Conservation (phyloP, 495 filamentous ascomycete species). For the Neurospora sp. region DNA sequence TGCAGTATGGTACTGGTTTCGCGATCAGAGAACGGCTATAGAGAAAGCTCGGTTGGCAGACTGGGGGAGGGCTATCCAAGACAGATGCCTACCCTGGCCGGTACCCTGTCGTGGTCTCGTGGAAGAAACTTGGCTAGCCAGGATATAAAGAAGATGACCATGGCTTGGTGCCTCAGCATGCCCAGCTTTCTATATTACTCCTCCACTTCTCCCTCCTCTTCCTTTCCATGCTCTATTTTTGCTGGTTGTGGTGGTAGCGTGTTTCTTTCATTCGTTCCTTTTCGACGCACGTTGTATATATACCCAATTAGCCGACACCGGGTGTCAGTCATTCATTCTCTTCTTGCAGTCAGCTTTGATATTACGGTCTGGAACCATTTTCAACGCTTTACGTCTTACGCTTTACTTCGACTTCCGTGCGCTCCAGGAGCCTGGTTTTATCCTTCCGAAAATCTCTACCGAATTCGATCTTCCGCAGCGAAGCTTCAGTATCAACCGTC, state of each 20-base stretch:
- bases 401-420: constrained; percentile 7
- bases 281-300: constrained; percentile 30
- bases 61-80: constrained; percentile 4
- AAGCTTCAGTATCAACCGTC: constrained; percentile 8
- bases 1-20: constrained; percentile 24
- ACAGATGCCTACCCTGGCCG: not conserved
- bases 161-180: constrained; percentile 19
- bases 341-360: constrained; percentile 24
- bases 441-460: constrained; percentile 6
- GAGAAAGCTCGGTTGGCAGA: constrained; percentile 14
- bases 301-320: constrained; percentile 25
- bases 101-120: not conserved
- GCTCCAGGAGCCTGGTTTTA: constrained; percentile 9
- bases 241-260: constrained; percentile 35
- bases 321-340: constrained; percentile 34
- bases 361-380: constrained; percentile 41
- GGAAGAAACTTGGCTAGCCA: constrained; percentile 22
- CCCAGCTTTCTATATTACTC: constrained; percentile 15
- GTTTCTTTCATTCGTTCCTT: constrained; percentile 41
- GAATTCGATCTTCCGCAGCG: not conserved
- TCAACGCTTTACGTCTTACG: constrained; percentile 13
- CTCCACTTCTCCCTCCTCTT: constrained; percentile 11
- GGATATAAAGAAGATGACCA: constrained; percentile 34
- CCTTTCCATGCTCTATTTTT: constrained; percentile 24
- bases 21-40: not conserved